Conservation (phyloP, 768 basidiomycete species). For the Lepiota subincarnata region DNA sequence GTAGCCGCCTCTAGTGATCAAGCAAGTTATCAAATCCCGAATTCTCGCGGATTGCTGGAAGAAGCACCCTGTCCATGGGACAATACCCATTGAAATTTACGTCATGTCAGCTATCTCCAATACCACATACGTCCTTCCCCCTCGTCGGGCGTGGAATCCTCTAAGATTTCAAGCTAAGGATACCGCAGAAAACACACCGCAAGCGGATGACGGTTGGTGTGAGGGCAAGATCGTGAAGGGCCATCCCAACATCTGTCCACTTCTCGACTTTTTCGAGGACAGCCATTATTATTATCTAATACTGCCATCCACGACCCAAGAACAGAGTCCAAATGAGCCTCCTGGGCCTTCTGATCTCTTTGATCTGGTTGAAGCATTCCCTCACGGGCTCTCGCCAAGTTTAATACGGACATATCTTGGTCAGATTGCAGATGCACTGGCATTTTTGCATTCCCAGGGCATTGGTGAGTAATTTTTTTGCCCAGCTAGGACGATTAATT, state of each 20-base stretch:
- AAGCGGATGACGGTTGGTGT: slow-evolving; percentile 49
- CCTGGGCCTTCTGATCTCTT: slow-evolving; percentile 81
- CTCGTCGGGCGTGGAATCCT: slow-evolving; percentile 83
- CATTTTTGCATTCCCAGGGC: slow-evolving; percentile 85
- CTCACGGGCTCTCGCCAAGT: slow-evolving; percentile 74
- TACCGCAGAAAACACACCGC: slow-evolving; percentile 13
- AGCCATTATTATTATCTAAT: slow-evolving; percentile 94
- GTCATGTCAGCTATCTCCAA: slow-evolving; percentile 89
- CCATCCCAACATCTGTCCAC: slow-evolving; percentile 92
- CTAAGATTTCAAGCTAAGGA: slow-evolving; percentile 33
- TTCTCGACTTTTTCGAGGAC: slow-evolving; percentile 97
- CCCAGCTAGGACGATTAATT: background rate
- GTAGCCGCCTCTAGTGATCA: slow-evolving; percentile 89
- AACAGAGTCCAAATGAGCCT: slow-evolving; percentile 46
- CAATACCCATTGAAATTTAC: slow-evolving; percentile 97
- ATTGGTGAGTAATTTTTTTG: slow-evolving; percentile 69
- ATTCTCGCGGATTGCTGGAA: slow-evolving; percentile 99
- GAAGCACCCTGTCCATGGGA: slow-evolving; percentile 89
- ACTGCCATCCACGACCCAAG: slow-evolving; percentile 71
- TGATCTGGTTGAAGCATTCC: slow-evolving; percentile 88
- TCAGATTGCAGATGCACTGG: slow-evolving; percentile 88
- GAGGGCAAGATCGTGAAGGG: slow-evolving; percentile 74
- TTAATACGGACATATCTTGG: slow-evolving; percentile 82
- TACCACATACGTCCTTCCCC: slow-evolving; percentile 73
- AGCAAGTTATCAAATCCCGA: slow-evolving; percentile 97